These are phyloP conservation scores for Xylaria sp. DNA, from an alignment of 2,329 filamentous ascomycete species.

Conservation along the genomic window DNA sequence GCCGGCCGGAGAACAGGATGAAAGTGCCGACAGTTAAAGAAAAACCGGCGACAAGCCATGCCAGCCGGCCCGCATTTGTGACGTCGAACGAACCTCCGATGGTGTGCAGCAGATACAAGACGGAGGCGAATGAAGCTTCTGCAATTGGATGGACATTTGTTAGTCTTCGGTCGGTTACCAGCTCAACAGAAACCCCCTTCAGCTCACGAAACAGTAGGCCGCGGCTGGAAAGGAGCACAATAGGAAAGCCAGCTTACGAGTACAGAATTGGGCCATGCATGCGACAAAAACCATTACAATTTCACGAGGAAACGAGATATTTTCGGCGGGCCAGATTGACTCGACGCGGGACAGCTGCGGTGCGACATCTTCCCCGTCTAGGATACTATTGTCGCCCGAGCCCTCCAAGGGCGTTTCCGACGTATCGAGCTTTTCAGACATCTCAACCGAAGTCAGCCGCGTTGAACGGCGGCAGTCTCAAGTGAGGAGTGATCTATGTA, in stretches of 20 bases:
- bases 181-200: neutral
- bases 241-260: slow-evolving; percentile 32
- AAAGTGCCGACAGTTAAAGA: slow-evolving; percentile 61
- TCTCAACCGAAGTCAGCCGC: neutral
- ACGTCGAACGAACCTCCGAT: slow-evolving; percentile 57
- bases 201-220: neutral
- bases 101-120: slow-evolving; percentile 49
- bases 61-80: slow-evolving; percentile 53
- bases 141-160: neutral
- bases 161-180: slow-evolving; percentile 6
- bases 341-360: slow-evolving; percentile 35
- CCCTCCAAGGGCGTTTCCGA: slow-evolving; percentile 12
- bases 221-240: neutral
- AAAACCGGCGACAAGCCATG: slow-evolving; percentile 60
- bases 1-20: slow-evolving; percentile 60
- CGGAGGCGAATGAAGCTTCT: slow-evolving; percentile 37
- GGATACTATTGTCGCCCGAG: slow-evolving; percentile 13
- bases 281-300: slow-evolving; percentile 36
- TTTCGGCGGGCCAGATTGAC: slow-evolving; percentile 39
- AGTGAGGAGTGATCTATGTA: neutral
- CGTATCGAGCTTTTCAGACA: neutral
- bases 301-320: slow-evolving; percentile 35
- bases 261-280: slow-evolving; percentile 42
- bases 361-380: slow-evolving; percentile 32
- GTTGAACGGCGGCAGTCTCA: neutral